Base-by-base conservation (phyloP, 2,329 filamentous ascomycete genomes). In the Hyphodiscus sp. region DNA sequence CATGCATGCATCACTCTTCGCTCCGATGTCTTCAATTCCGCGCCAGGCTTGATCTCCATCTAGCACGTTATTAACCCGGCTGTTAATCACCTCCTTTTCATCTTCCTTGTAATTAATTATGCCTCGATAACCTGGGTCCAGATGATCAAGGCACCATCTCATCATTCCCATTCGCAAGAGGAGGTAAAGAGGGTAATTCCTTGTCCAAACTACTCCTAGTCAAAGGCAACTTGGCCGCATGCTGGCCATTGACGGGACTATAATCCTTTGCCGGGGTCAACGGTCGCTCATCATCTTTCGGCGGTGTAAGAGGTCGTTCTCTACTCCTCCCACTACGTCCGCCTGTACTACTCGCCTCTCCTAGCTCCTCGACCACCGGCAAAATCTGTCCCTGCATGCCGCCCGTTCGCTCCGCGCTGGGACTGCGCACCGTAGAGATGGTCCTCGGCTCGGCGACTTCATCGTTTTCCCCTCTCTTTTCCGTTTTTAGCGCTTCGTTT, bases 301-400 rank as follows among this genome's bases (percentile, higher is more conserved):
- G 5, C 33, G 33, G 33, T 10, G 33, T 38, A 4, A 38, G 16
- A 4, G 33, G 33, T 42, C 66, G 60, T 29, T 64, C 56, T 18
- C 65, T 69, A 55, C 78, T 80, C 43, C 77, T 77, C 16, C 66
- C 71, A 56, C 79, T 81, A 51, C 78, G 77, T 29, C 77, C 80
- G 1, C 83, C 82, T 20, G 83, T 78, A 55, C 86, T 89, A 8
- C 78, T 81, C 10, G 77, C 85, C 69, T 96, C 92, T 5, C 83
- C 87, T n/a, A 83, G 86, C 71, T 97, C 92, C 61, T 96, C 89
- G 7, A 97, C 91, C 10, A 96, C 85, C 0, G 92, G 92, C 1
- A 97, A 73, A 1, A 78, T 83, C 16, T 76, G 72, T n/a, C 78
- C 76, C 72, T 79, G 66, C 13, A 76, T 70, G 15, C 78, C 76